A percentile compares a stretch with the other conserved stretches of the same genome.
These are phyloP conservation scores for Quercus bicolor DNA, from an alignment of 306 rosid species.

Conservation along the genomic window DNA sequence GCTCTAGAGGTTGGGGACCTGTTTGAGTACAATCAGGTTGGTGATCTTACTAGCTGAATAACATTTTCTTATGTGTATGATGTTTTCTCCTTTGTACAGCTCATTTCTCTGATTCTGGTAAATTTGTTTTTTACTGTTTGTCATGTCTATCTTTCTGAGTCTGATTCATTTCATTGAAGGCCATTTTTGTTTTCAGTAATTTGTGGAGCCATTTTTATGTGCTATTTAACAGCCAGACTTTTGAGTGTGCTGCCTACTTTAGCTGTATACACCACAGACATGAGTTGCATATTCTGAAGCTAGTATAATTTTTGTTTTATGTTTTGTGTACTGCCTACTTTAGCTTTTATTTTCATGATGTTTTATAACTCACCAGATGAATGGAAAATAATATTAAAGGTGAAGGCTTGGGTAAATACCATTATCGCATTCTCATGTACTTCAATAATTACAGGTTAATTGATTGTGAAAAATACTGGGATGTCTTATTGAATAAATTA, in stretches of 20 bases:
- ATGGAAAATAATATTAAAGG: neutral
- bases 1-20: conserved; percentile 92
- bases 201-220: conserved; percentile 19
- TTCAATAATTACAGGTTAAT: neutral
- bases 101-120: neutral
- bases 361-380: neutral
- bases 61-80: neutral
- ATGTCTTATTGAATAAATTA: neutral
- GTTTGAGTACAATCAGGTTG: conserved; percentile 92
- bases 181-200: neutral
- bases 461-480: neutral
- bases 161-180: neutral
- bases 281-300: neutral
- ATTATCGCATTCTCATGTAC: neutral
- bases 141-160: conserved; percentile 2
- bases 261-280: neutral
- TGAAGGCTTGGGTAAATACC: neutral
- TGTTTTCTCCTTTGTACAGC: neutral
- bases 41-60: conserved; percentile 16
- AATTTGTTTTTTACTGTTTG: conserved; percentile 12
- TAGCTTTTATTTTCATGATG: neutral
- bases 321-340: neutral
- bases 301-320: neutral
- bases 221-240: conserved; percentile 1
- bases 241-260: neutral